Conservation (phyloP, 2,329 filamentous ascomycete species). For the Colletotrichum gloeosporioides region DNA sequence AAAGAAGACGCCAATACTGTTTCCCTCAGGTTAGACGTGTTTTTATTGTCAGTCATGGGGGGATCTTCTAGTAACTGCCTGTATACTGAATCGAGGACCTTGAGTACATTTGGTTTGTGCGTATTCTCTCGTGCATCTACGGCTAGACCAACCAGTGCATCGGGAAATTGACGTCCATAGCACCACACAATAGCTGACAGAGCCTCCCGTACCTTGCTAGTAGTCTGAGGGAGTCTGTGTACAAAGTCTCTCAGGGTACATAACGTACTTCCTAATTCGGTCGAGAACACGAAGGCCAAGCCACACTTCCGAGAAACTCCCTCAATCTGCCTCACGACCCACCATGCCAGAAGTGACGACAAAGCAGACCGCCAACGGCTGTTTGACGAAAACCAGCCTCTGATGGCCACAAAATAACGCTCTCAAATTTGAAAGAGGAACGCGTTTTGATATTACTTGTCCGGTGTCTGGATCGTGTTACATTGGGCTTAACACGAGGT, state of each 20-base stretch:
- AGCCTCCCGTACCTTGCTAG: not conserved
- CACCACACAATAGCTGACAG: not conserved
- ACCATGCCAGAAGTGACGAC: not conserved
- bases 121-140: not conserved
- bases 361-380: not conserved
- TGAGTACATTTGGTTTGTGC: not conserved
- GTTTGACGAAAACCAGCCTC: not conserved
- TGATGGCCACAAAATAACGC: not conserved
- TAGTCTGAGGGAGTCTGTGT: not conserved
- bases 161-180: not conserved
- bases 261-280: not conserved
- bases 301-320: not conserved
- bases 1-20: not conserved
- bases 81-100: not conserved
- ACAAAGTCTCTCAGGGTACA: not conserved
- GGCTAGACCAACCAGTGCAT: not conserved
- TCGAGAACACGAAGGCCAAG: not conserved
- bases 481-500: not conserved
- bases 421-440: not conserved
- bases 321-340: conserved; percentile 11
- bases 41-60: no score
- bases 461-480: not conserved
- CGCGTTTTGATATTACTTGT: not conserved
- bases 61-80: not conserved
- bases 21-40: not conserved